Conservation (phyloP, 352 stramenopile species). For the Globisporangium lucens region DNA sequence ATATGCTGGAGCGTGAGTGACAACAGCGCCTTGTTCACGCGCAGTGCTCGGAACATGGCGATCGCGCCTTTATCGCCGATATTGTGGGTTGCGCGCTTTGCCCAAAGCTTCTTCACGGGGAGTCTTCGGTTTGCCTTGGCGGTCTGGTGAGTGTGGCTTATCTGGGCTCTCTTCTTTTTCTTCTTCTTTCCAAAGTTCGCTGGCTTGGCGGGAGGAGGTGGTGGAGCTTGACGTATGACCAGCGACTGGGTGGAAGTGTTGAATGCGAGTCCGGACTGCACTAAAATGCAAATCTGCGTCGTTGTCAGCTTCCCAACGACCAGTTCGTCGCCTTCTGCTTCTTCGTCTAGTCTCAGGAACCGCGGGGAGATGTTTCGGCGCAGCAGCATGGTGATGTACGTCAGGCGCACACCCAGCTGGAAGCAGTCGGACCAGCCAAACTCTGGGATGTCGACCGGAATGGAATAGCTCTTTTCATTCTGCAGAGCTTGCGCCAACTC, state of each 20-base stretch:
- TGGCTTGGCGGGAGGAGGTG: conserved; percentile 4
- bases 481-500: conserved; percentile 36
- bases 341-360: conserved; percentile 33
- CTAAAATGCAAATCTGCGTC: conserved; percentile 30
- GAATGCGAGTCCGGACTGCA: conserved; percentile 34
- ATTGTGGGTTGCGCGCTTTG: conserved; percentile 8
- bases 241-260: conserved; percentile 37
- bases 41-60: conserved; percentile 52
- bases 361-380: conserved; percentile 47
- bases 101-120: background rate
- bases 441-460: conserved; percentile 35
- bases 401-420: conserved; percentile 43
- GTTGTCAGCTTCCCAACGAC: conserved; percentile 20
- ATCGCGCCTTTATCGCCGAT: conserved; percentile 30
- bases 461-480: conserved; percentile 41
- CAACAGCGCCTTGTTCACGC: conserved; percentile 43
- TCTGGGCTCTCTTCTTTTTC: conserved; percentile 7
- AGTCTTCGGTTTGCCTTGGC: background rate
- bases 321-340: conserved; percentile 9
- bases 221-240: conserved; percentile 25
- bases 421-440: conserved; percentile 52
- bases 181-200: conserved; percentile 14
- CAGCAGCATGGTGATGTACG: conserved; percentile 47
- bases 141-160: background rate
- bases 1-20: conserved; percentile 49